Base-by-base conservation (phyloP, 139 green algal genomes). In the Zygnema cylindricum region DNA sequence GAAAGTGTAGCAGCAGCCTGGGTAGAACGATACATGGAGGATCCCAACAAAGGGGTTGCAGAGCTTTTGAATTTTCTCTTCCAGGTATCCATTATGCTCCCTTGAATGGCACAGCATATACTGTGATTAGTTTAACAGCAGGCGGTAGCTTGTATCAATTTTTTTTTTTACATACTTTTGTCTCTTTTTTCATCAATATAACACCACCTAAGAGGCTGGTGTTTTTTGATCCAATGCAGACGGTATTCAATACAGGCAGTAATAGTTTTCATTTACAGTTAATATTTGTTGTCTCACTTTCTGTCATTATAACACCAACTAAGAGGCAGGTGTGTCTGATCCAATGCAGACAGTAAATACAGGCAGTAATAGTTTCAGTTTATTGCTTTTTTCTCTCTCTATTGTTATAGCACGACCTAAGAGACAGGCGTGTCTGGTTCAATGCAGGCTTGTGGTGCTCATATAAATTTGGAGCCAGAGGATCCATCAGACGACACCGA, bases 401-500 rank as follows among this genome's bases (percentile, higher is more conserved):
- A 22, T n/a, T 77, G 22, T 35, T 81, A 38, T 39, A 39, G 73
- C 73, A 81, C 73, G 36, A 81, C 16, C 73, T 16, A 57, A 42
- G 73, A 11, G 42, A 16, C 73, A 81, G 16, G 21, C 22, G 73
- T 81, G 73, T 38, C 21, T 21, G 42, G 73, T 73, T 73, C 30
- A 73, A 11, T 36, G 77, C 82, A 87, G 82, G 43, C 82, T 23
- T 87, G 82, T 33, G 82, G 82, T 7, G 30, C 43, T n/a, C 35
- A 89, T 21, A 39, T 89, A 21, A 78, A 76, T 30, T 76, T 86
- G 42, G 85, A 89, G 21, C 36, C 40, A 2, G 85, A 88, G 0
- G 86, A 76, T 30, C n/a, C 81, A 25, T 69, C 36, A 77, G 85
- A 89, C 30, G 85, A 89, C 2, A 36, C 30, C 0, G 85, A 83